phyloP scores from a whole-genome alignment of 306 rosid species.

The Ammopiptanthus mongolicus region DNA sequence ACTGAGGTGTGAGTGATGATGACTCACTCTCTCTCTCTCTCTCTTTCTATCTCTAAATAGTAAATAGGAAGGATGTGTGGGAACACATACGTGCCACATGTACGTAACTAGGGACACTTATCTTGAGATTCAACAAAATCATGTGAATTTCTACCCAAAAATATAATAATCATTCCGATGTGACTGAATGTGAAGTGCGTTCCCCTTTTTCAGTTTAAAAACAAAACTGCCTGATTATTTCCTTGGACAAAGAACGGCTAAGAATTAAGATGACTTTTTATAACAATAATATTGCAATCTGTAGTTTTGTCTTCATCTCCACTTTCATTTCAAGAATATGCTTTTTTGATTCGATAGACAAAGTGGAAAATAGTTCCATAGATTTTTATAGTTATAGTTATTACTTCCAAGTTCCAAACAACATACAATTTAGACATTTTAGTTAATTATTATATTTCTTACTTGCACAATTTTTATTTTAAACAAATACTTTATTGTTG shows the following conservation, averaged over 20 bases:
- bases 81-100: conserved; percentile 39
- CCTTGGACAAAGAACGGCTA: too few species aligned
- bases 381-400: background rate
- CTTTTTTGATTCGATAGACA: too few species aligned
- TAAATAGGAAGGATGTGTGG: conserved; percentile 1
- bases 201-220: too few species aligned
- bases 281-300: too few species aligned
- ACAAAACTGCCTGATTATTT: too few species aligned
- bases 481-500: background rate
- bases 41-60: background rate
- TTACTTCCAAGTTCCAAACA: background rate
- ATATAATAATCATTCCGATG: too few species aligned
- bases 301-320: too few species aligned
- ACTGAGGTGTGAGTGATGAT: background rate
- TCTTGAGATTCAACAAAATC: conserved; percentile 22
- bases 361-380: background rate
- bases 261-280: too few species aligned
- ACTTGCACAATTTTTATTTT: background rate
- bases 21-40: background rate
- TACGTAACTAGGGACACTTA: conserved; percentile 28
- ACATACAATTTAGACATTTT: too few species aligned
- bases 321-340: too few species aligned
- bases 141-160: background rate
- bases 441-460: too few species aligned
- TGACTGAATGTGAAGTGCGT: too few species aligned